Percentiles rank a stretch among this genome's conserved stretches.
Conservation (phyloP, 768 basidiomycete genomes). For the Panaeolus cyanescens region DNA sequence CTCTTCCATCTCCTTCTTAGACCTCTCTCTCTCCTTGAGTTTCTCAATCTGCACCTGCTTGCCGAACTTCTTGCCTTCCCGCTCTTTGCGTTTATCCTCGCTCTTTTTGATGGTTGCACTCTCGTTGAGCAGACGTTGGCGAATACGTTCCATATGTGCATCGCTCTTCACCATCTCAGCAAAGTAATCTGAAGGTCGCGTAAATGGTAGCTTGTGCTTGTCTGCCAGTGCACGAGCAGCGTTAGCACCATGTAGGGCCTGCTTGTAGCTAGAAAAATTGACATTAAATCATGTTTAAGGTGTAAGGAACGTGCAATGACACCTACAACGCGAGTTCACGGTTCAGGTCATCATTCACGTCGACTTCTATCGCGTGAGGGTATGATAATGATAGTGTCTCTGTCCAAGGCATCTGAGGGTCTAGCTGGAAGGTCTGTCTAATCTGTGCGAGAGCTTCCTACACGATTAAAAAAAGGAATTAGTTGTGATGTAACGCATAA, state of each 20-base stretch:
- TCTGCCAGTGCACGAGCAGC: constrained; percentile 75
- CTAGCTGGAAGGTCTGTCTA: constrained; percentile 73
- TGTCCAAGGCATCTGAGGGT: constrained; percentile 78
- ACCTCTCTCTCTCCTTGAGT: constrained; percentile 83
- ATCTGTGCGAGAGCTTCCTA: constrained; percentile 83
- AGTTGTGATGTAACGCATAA: neutral
- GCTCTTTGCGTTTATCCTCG: constrained; percentile 88
- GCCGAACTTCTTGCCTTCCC: constrained; percentile 97
- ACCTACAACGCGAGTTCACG: constrained; percentile 95
- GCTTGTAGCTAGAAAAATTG: constrained; percentile 75
- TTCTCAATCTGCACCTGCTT: constrained; percentile 98
- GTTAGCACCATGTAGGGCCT: constrained; percentile 85
- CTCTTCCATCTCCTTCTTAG: constrained; percentile 93
- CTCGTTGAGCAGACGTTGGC: constrained; percentile 89
- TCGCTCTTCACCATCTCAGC: constrained; percentile 99
- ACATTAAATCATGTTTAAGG: neutral
- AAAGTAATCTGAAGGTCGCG: constrained; percentile 91
- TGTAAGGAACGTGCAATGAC: neutral
- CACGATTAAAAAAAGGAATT: constrained; percentile 1
- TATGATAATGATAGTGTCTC: constrained; percentile 77
- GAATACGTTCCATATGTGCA: constrained; percentile 95
- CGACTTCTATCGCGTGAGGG: constrained; percentile 71
- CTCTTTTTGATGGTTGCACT: constrained; percentile 84
- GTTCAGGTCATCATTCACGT: constrained; percentile 86
- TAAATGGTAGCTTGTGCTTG: constrained; percentile 81